Base-by-base conservation (phyloP, 73 alveolate genomes). In the Symbiodinium natans region DNA sequence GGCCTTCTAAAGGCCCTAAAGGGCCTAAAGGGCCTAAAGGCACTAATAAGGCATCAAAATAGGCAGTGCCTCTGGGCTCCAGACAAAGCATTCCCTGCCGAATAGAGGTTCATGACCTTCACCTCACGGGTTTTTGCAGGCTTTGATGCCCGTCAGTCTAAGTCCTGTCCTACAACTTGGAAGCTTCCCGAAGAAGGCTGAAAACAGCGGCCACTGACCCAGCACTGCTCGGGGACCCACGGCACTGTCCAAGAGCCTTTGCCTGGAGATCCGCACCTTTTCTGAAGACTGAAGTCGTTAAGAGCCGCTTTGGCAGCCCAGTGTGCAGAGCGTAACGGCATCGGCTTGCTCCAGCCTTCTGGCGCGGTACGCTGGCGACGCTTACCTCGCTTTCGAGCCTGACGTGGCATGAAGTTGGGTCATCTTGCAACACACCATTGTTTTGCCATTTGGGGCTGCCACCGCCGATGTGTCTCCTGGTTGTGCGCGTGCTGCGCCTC, bases 401-500 rank as follows among this genome's bases (percentile, higher is more conserved):
- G 86, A 54, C 42, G 39, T 11, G 59, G 13, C 59, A 63, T n/a
- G 63, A 17, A 48, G 63, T 48, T 48, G 23, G 17, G 23, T 48
- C 63, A 48, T 48, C 17, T 48, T 8, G 63, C 8, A 48, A 8
- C 63, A 8, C 63, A 48, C 23, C 63, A 17, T 10, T 10, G 17
- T 48, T 8, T 17, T 48, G 23, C 8, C 23, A 46, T 46, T 13
- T 46, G 25, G 38, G 34, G 40, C 34, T 59, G 52, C 59, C 8
- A 48, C 97, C 97, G 77, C 46, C 97, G 97, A 39, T 73, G 97
- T 4, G 97, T 80, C 82, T 92, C 98, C 83, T 92, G 98, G 83
- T 88, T 92, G 92, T 92, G 98, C 34, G 98, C 98, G 84, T 92
- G 90, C 43, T 92, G 98, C 19, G 98, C 97, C 97, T 90, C 74